phyloP scores from a whole-genome alignment of 2,329 filamentous ascomycete genomes.

The Arthroderma uncinatum region DNA sequence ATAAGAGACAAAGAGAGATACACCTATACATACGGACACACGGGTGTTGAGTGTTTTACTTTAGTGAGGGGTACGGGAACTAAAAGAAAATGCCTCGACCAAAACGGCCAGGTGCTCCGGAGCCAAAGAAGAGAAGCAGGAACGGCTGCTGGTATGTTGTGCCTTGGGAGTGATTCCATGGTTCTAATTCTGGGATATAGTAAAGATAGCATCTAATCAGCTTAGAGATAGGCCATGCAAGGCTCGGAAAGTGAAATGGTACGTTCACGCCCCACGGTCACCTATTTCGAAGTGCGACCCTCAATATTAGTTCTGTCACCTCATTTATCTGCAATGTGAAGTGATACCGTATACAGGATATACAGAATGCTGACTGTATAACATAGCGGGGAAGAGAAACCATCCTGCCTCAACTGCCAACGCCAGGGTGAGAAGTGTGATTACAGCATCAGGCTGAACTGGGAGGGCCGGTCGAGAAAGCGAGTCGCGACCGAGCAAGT shows the following conservation, averaged over 20 bases:
- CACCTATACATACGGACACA: background rate
- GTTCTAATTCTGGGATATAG: slow-evolving; percentile 2
- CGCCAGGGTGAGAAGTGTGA: slow-evolving; percentile 64
- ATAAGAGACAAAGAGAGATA: background rate
- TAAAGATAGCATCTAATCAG: background rate
- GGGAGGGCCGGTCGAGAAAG: slow-evolving; percentile 52
- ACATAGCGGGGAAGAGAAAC: slow-evolving; percentile 58
- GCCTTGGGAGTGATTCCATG: background rate
- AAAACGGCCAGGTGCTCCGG: slow-evolving; percentile 47
- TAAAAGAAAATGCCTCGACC: slow-evolving; percentile 46
- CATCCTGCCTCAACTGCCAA: slow-evolving; percentile 60
- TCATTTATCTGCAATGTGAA: too few species aligned
- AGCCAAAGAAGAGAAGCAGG: slow-evolving; percentile 51
- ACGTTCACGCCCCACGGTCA: slow-evolving; percentile 13
- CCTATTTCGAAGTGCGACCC: too few species aligned
- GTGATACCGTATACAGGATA: too few species aligned
- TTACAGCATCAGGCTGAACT: slow-evolving; percentile 70
- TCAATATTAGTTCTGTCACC: too few species aligned
- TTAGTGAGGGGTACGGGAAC: background rate
- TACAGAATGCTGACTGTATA: background rate
- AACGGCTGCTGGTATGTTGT: slow-evolving; percentile 50
- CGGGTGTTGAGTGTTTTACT: background rate
- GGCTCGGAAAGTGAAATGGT: slow-evolving; percentile 61
- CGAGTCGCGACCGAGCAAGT: background rate
- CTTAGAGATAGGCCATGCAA: slow-evolving; percentile 53